Conservation (phyloP, 225 moss, liverwort and hornwort genomes). For the Bryum argenteum region DNA sequence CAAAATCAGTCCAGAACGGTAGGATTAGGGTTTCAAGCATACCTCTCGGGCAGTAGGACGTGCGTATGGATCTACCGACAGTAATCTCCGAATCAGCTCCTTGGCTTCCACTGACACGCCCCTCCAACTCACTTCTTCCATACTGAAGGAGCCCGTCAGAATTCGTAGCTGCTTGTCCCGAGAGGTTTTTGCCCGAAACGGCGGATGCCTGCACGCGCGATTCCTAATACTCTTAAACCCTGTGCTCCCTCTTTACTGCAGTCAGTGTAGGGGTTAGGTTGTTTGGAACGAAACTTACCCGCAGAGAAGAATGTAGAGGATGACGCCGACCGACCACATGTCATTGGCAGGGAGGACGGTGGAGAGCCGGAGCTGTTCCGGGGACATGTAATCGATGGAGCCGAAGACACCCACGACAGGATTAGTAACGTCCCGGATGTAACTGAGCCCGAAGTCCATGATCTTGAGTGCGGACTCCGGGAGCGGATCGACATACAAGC, state of each 20-base stretch:
- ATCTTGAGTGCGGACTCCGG: constrained; percentile 56
- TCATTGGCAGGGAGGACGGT: constrained; percentile 60
- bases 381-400: constrained; percentile 87
- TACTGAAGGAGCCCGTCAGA: constrained; percentile 53
- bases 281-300: constrained; percentile 43
- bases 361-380: constrained; percentile 65
- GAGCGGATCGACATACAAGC: constrained; percentile 31
- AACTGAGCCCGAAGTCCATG: constrained; percentile 72
- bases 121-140: constrained; percentile 74
- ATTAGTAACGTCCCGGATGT: constrained; percentile 63
- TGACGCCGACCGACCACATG: constrained; percentile 92
- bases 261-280: constrained; percentile 7
- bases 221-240: neutral
- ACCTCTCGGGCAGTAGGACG: constrained; percentile 49
- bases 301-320: constrained; percentile 86
- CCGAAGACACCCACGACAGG: constrained; percentile 82
- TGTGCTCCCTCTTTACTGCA: too few relatives aligned
- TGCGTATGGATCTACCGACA: constrained; percentile 50
- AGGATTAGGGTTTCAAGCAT: constrained; percentile 5
- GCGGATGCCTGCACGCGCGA: constrained; percentile 68
- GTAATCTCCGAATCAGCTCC: constrained; percentile 61
- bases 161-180: constrained; percentile 83
- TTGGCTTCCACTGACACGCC: constrained; percentile 71
- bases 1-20: neutral
- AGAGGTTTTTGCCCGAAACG: constrained; percentile 69